These are phyloP conservation scores for Ceratocystis ficicola DNA, from an alignment of 2,329 filamentous ascomycete genomes.

Conservation along the genomic window DNA sequence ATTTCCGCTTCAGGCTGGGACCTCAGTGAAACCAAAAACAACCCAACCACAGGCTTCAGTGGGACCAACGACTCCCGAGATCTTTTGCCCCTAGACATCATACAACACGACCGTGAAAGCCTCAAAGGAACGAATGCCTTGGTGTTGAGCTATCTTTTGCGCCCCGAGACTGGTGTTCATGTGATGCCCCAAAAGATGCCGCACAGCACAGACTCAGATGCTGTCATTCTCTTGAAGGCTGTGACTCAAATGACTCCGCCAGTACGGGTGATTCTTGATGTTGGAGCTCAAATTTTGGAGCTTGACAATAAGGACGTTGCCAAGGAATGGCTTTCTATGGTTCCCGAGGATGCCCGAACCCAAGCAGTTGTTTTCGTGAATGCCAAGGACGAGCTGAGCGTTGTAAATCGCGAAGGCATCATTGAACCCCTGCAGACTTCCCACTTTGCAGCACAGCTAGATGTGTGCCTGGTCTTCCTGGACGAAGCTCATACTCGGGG, in stretches of 20 bases:
- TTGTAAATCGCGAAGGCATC: conserved; percentile 38
- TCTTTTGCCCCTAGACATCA: conserved; percentile 45
- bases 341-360: conserved; percentile 1
- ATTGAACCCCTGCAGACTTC: conserved; percentile 45
- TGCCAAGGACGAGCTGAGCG: conserved; percentile 38
- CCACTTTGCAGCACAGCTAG: conserved; percentile 43
- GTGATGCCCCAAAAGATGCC: conserved; percentile 25
- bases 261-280: conserved; percentile 53
- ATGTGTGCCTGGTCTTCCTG: conserved; percentile 52
- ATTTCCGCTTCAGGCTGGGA: conserved; percentile 58
- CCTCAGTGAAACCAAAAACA: conserved; percentile 36
- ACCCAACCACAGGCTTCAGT: conserved; percentile 53
- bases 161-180: conserved; percentile 37
- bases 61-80: conserved; percentile 53
- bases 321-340: conserved; percentile 38
- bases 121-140: conserved; percentile 56
- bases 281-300: conserved; percentile 58
- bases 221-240: conserved; percentile 35
- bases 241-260: conserved; percentile 32
- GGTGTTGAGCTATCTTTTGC: conserved; percentile 49
- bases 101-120: conserved; percentile 41
- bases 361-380: conserved; percentile 25
- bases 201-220: conserved; percentile 26
- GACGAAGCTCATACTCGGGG: conserved; percentile 61
- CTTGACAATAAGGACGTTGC: conserved; percentile 45